A percentile compares a stretch with the other conserved stretches of the same genome.
These are phyloP conservation scores for Wakefieldia striispora DNA, from an alignment of 768 basidiomycete species.

Conservation along the genomic window DNA sequence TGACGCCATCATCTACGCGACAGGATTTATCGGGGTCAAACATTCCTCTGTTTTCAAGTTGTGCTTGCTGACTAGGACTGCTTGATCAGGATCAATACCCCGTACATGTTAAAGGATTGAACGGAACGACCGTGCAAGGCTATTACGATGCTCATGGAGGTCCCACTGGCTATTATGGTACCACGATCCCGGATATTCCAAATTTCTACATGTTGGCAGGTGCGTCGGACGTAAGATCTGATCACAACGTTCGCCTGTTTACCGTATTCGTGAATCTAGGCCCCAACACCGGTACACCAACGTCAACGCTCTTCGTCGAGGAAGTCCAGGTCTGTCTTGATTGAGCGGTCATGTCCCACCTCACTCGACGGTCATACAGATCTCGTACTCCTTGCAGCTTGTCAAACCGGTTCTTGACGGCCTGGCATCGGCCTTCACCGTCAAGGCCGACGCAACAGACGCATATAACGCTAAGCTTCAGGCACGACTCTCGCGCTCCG, in stretches of 20 bases:
- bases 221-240: slow-evolving; percentile 5
- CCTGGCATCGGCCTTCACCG: slow-evolving; percentile 20
- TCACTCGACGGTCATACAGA: slow-evolving; percentile 8
- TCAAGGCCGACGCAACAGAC: slow-evolving; percentile 24
- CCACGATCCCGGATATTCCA: slow-evolving; percentile 35
- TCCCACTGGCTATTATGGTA: slow-evolving; percentile 34
- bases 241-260: neutral
- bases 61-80: neutral
- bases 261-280: slow-evolving; percentile 9
- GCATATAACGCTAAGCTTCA: slow-evolving; percentile 26
- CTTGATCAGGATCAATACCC: slow-evolving; percentile 21
- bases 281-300: slow-evolving; percentile 27
- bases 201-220: slow-evolving; percentile 35
- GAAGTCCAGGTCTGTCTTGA: slow-evolving; percentile 26
- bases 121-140: slow-evolving; percentile 22
- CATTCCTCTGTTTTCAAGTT: neutral
- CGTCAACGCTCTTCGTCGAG: slow-evolving; percentile 27
- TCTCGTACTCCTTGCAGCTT: slow-evolving; percentile 30
- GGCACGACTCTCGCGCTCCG: slow-evolving; percentile 13
- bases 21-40: slow-evolving; percentile 32
- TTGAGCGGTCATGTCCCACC: neutral
- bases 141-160: slow-evolving; percentile 31
- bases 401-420: slow-evolving; percentile 28
- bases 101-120: slow-evolving; percentile 23
- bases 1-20: slow-evolving; percentile 35